Base-by-base conservation (phyloP, 2,329 filamentous ascomycete genomes). In the Epichloe bromicola region DNA sequence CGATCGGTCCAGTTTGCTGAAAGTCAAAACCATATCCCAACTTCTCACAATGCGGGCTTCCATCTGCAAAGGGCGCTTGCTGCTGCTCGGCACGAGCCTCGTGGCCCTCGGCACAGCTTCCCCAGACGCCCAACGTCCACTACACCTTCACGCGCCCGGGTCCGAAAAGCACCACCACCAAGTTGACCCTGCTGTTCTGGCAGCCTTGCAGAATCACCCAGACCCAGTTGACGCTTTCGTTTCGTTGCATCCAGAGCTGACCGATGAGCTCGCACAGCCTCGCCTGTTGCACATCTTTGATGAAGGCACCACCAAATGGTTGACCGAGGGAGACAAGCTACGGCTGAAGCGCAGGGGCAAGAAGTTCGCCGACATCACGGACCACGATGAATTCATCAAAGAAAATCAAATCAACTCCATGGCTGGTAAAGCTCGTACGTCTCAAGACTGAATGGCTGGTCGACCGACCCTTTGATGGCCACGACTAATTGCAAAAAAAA, bases 301-400 rank as follows among this genome's bases (percentile, higher is more conserved):
- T 4, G 79, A 78, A 57, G 82, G 67, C 57, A 61, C 80, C 12
- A 68, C 80, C 12, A 68, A 72, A 65, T 87, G 83, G 82, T 78
- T 88, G 44, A 85, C 80, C 0, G 83, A 88, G 59, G 76, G 85
- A 39, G 80, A 87, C 65, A 88, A 88, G 67, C 82, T 84, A 78
- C 74, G 73, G 54, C 67, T 88, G 45, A 77, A 80, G 58, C 70
- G 80, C 58, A 76, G 82, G 63, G 80, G 81, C 53, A 73, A 77
- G 58, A 84, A 81, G 62, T 88, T 88, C 69, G 83, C 85, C 69
- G 84, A 88, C 65, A 80, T 88, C 56, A 87, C 84, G 12, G 74
- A 82, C 52, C 75, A 77, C 48, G 69, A 74, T 37, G 75, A 80
- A 36, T 72, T 79, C 43, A 65, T 67, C 49, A 42, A 40, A n/a